Evolutionary conservation across 768 basidiomycete species (phyloP), one percentile per base, ranked within the genome.

Genomic region (Candolleomyces aberdarensis): DNA sequence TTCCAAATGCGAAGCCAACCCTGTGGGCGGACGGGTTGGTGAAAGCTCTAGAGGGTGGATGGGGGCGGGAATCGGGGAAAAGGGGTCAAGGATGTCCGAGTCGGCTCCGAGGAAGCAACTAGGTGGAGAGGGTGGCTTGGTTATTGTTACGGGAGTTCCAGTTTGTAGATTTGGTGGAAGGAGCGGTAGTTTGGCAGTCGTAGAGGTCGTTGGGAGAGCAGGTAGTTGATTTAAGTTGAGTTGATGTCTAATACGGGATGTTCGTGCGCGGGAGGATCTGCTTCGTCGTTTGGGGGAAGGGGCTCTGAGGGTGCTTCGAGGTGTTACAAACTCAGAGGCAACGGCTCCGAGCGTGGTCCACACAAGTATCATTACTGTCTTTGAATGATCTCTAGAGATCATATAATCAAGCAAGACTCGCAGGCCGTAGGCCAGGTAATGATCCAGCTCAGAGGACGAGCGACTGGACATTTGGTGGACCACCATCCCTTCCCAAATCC

Each of bases 401-500:
- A 79, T 64, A 22, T 80, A 65, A 65, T 83, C 81, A 43, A 81
- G 67, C 44, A 74, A 62, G 31, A 81, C 68, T 22, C 80, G 78
- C 54, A 82, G 69, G 32, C 74, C 76, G 57, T 75, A 80, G 43
- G 79, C 75, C 20, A 81, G 72, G 63, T 74, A 72, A 58, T 78
- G 76, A 67, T 80, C 77, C 29, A 76, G 49, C 54, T 66, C 66
- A 14, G 70, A 66, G 40, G 70, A 69, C 7, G 72, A 67, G 48
- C 65, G 63, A 22, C 63, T 72, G 36, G 74, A 75, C 48, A 79
- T 67, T 56, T 78, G 76, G 64, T 80, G 75, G n/a, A 80, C 64
- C 19, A 76, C 70, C 31, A 74, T 69, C 49, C 78, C 79, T 65
- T 80, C 79, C 76, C 76, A 79, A 46, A 77, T 50, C 9, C 82